phyloP scores from a whole-genome alignment of 1,284 basidiomycete genomes.

The Cryptococcus sp. region DNA sequence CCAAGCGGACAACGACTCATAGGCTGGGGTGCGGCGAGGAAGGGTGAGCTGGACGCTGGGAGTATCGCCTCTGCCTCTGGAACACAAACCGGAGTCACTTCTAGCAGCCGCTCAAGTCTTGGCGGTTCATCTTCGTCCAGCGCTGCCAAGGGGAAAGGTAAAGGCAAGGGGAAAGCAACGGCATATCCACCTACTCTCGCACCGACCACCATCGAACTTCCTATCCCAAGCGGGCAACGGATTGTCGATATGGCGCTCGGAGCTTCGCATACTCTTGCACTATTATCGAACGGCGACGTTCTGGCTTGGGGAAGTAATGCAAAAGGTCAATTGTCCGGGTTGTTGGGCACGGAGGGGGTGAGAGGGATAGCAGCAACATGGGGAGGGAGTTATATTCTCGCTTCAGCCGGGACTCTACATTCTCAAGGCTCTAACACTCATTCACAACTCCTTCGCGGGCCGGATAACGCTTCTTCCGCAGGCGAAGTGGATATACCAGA shows the following conservation, averaged over 20 bases:
- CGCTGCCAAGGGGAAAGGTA: conserved; percentile 16
- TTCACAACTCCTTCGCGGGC: conserved; percentile 61
- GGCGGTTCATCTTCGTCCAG: neutral
- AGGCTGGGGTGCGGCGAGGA: conserved; percentile 81
- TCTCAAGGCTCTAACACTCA: conserved; percentile 68
- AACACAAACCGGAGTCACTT: neutral
- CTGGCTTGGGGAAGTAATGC: conserved; percentile 65
- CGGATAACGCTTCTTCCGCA: neutral
- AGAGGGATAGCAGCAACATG: conserved; percentile 67
- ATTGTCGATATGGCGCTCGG: conserved; percentile 60
- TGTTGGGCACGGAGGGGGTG: conserved; percentile 45
- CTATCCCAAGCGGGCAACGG: conserved; percentile 8
- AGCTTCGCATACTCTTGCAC: conserved; percentile 68
- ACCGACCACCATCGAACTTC: conserved; percentile 26
- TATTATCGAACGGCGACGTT: conserved; percentile 59
- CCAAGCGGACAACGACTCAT: conserved; percentile 53
- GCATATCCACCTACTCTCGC: conserved; percentile 20
- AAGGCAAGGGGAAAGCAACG: conserved; percentile 34
- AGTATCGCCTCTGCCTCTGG: conserved; percentile 3
- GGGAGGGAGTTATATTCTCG: conserved; percentile 72
- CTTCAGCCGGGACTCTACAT: conserved; percentile 40
- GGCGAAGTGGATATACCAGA: conserved; percentile 13
- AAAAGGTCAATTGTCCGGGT: conserved; percentile 65
- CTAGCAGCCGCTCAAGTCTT: neutral
- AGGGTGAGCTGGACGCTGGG: conserved; percentile 60